Percentiles rank a stretch among this genome's conserved stretches.
Evolutionary conservation across 148 eudicot species (phyloP).

Genomic region (Camellia lanceoleosa): DNA sequence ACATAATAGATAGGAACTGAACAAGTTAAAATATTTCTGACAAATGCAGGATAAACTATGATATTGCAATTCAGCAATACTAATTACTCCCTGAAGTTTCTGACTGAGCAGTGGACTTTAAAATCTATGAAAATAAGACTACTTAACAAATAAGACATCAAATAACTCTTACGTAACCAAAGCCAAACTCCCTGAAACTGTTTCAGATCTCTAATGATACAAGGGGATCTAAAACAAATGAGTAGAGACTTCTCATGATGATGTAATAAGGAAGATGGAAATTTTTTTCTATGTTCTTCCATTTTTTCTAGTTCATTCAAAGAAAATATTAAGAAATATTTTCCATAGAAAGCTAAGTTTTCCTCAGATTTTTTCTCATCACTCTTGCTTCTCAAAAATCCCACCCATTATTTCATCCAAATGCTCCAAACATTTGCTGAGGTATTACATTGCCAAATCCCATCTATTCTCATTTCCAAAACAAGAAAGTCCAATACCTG

Average conservation of each 20-base stretch:
- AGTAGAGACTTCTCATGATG: background rate
- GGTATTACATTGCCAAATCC: too few relatives aligned
- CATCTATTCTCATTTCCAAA: too few relatives aligned
- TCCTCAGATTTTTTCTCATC: background rate
- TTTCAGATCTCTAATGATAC: constrained; percentile 2
- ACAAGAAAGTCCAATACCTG: too few relatives aligned
- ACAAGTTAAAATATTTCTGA: background rate
- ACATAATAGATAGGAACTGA: background rate
- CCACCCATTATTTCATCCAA: too few relatives aligned
- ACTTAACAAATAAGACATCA: background rate
- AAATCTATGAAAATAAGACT: background rate
- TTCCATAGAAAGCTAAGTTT: background rate
- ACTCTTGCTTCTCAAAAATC: too few relatives aligned
- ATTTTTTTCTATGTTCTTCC: background rate
- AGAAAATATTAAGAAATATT: background rate
- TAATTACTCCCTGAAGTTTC: background rate
- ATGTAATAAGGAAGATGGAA: background rate
- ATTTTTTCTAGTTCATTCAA: background rate
- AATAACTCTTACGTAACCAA: background rate
- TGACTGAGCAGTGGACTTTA: background rate
- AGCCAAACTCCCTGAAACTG: background rate
- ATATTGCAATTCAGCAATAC: background rate
- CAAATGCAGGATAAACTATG: background rate
- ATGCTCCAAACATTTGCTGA: too few relatives aligned
- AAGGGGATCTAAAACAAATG: background rate